Evolutionary conservation across 2,329 filamentous ascomycete species (phyloP).

Genomic region (Paracoccidioides brasiliensis): DNA sequence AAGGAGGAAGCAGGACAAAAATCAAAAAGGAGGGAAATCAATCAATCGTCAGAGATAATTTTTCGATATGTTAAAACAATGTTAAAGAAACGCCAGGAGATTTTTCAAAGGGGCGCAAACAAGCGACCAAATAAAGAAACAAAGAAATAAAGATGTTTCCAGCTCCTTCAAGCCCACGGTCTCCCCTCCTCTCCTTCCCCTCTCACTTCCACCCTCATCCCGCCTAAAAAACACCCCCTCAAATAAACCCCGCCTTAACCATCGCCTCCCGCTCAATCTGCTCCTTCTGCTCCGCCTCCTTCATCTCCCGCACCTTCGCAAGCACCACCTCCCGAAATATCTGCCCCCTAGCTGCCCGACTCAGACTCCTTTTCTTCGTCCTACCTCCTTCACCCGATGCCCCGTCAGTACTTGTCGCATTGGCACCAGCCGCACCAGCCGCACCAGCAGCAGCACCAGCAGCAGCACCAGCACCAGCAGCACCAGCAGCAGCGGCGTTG

Average conservation of each 20-base stretch:
- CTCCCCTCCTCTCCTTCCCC: background rate
- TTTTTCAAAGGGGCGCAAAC: no score
- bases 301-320: conserved; percentile 85
- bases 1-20: background rate
- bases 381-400: conserved; percentile 11
- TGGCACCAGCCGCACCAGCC: conserved; percentile 15
- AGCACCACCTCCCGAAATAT: conserved; percentile 93
- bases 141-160: no score
- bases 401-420: background rate
- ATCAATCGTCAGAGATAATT: background rate
- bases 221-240: background rate
- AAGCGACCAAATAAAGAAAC: no score
- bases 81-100: no score
- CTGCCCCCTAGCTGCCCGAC: conserved; percentile 49
- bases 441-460: conserved; percentile 7
- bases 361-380: conserved; percentile 40
- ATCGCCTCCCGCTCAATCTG: conserved; percentile 48
- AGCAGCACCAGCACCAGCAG: background rate
- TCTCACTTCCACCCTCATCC: no score
- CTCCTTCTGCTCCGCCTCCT: conserved; percentile 66
- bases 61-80: no score
- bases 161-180: no score
- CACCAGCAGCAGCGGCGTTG: background rate
- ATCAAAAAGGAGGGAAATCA: background rate
- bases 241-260: conserved; percentile 6